Conservation (phyloP, 1,139 yeast genomes). For the Debaryomycetaceae sp. region DNA sequence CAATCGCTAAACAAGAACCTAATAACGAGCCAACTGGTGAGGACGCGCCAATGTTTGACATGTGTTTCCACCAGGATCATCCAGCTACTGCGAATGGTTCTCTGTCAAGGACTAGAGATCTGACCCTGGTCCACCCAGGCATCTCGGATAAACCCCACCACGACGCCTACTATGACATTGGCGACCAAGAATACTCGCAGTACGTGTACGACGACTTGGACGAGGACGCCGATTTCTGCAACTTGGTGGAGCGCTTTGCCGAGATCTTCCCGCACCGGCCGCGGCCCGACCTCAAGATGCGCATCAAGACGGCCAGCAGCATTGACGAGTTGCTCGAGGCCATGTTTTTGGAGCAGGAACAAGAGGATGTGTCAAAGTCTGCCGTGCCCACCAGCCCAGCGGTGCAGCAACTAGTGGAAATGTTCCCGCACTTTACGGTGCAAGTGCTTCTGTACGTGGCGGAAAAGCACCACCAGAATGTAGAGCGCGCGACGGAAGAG, state of each 20-base stretch:
- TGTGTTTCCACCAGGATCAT: no score
- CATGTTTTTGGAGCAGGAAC: constrained; percentile 11
- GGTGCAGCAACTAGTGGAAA: constrained; percentile 9
- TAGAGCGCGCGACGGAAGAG: constrained; percentile 7
- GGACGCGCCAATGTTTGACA: no score
- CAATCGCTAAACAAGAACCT: no score
- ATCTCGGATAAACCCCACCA: not conserved
- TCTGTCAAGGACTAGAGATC: not conserved
- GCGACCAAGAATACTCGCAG: constrained; percentile 7
- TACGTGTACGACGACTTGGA: constrained; percentile 8
- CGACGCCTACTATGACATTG: constrained; percentile 2
- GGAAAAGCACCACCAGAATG: constrained; percentile 9
- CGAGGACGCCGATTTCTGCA: constrained; percentile 8
- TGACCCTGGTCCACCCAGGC: not conserved
- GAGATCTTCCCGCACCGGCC: constrained; percentile 19
- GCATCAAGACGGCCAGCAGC: constrained; percentile 11
- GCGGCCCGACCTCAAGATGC: constrained; percentile 15
- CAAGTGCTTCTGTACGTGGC: constrained; percentile 8
- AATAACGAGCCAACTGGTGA: no score
- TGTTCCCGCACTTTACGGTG: constrained; percentile 12
- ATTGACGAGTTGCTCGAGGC: constrained; percentile 13
- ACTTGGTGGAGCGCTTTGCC: constrained; percentile 12
- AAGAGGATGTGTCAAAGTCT: not conserved
- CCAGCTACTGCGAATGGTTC: no score
- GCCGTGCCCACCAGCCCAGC: not conserved